These are phyloP conservation scores for Syncephalis plumigaleata DNA, from an alignment of 371 early-diverging fungal genomes.

Conservation along the genomic window DNA sequence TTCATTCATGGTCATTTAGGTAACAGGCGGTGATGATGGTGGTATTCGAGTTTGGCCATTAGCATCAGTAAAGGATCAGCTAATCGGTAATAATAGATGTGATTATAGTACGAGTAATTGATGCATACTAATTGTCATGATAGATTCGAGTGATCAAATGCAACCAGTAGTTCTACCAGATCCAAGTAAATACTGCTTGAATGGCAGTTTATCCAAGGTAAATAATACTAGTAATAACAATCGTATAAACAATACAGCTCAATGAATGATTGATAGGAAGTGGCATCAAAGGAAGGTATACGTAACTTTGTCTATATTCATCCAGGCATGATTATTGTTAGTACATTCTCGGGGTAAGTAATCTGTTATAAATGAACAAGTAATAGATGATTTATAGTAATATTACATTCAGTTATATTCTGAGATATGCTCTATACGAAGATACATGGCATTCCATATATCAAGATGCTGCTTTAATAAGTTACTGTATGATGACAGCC, in stretches of 20 bases:
- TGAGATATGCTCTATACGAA: conserved; percentile 16
- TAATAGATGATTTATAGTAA: too few relatives aligned
- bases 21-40: conserved; percentile 66
- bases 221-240: neutral
- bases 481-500: conserved; percentile 35
- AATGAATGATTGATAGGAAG: neutral
- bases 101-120: too few relatives aligned
- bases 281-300: conserved; percentile 15
- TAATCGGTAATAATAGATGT: conserved; percentile 21
- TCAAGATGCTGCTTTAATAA: conserved; percentile 16
- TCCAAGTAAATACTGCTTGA: too few relatives aligned
- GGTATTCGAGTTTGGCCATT: conserved; percentile 60
- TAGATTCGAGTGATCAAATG: neutral
- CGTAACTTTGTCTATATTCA: conserved; percentile 31
- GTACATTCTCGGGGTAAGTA: conserved; percentile 19
- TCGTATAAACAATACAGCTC: too few relatives aligned
- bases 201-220: neutral
- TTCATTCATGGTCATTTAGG: conserved; percentile 10
- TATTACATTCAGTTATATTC: conserved; percentile 15
- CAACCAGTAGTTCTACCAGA: neutral
- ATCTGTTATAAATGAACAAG: neutral
- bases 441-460: conserved; percentile 18
- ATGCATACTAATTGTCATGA: neutral
- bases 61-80: conserved; percentile 25
- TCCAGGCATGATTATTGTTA: conserved; percentile 12